Base-by-base conservation (phyloP, 2,329 filamentous ascomycete genomes). In the Fusarium sacchari region DNA sequence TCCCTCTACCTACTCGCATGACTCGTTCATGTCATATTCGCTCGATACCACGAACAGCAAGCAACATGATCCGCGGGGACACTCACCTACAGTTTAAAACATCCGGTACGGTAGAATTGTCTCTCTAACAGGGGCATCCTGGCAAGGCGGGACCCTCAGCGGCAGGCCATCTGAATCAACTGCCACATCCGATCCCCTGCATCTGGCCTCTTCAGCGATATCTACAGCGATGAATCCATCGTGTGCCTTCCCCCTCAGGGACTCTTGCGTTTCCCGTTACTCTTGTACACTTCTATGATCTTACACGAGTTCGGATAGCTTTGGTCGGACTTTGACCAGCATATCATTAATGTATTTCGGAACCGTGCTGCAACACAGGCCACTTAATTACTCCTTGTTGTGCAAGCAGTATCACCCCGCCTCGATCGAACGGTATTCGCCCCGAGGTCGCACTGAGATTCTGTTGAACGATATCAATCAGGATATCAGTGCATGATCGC, bases 101-200 rank as follows among this genome's bases (percentile, higher is more conserved):
- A 59, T 65, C 58, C 62, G 40, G 64, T 55, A 69, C 59, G 50
- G 62, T 63, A 56, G 69, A 72, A 52, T 62, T 75, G 71, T 67
- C 64, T 53, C 43, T 63, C 44, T 42, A 68, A 58, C 76, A 74
- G 60, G 76, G 72, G 67, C 46, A 69, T 53, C 76, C 76, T 63
- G 69, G 74, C 43, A 66, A 60, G 32, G 60, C 43, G 52, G 52
- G 52, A 73, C 65, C 64, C 60, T 73, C 64, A 78, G 67, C 68
- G 69, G 58, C 73, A 55, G 63, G 67, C 64, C 67, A 74, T 68
- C 72, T 77, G 72, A 69, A 64, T 69, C 64, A 73, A 74, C 68
- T 75, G 64, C 76, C 75, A 73, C 57, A 72, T 77, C 69, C 39
- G 74, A 74, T 76, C 53, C 66, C 70, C 68, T 78, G 67, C 72